These are phyloP conservation scores for Yamadazyma mexicana DNA, from an alignment of 1,139 yeast species.

Conservation along the genomic window DNA sequence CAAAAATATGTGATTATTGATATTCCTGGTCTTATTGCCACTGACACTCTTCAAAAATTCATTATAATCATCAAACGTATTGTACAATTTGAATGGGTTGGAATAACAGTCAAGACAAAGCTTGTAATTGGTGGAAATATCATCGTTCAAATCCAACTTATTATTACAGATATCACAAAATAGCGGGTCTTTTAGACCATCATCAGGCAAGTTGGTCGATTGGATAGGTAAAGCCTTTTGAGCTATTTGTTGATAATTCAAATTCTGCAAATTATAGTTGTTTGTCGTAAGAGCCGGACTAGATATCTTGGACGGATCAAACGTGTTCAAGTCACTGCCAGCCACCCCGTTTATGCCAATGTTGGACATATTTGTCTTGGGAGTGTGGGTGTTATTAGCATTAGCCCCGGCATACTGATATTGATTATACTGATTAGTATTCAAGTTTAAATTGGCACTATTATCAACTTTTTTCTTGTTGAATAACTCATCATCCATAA, in stretches of 20 bases:
- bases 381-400: slow-evolving; percentile 2
- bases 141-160: slow-evolving; percentile 24
- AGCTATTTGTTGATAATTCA: slow-evolving; percentile 19
- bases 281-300: slow-evolving; percentile 12
- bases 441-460: slow-evolving; percentile 10
- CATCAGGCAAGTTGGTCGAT: slow-evolving; percentile 16
- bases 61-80: slow-evolving; percentile 40
- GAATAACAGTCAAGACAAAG: slow-evolving; percentile 29
- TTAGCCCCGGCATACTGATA: slow-evolving; percentile 10
- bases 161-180: slow-evolving; percentile 29
- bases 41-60: slow-evolving; percentile 31
- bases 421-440: slow-evolving; percentile 17
- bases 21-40: slow-evolving; percentile 22
- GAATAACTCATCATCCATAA: slow-evolving; percentile 29
- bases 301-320: slow-evolving; percentile 11
- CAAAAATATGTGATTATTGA: slow-evolving; percentile 33
- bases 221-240: slow-evolving; percentile 19
- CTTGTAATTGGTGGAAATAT: slow-evolving; percentile 24
- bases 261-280: slow-evolving; percentile 12
- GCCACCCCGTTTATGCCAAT: slow-evolving; percentile 9
- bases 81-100: slow-evolving; percentile 33
- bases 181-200: slow-evolving; percentile 11
- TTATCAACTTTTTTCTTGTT: slow-evolving; percentile 14
- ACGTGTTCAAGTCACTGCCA: slow-evolving; percentile 7
- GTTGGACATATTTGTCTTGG: slow-evolving; percentile 2